These are phyloP conservation scores for Tulasnella sp. DNA, from an alignment of 768 basidiomycete species.

Conservation along the genomic window DNA sequence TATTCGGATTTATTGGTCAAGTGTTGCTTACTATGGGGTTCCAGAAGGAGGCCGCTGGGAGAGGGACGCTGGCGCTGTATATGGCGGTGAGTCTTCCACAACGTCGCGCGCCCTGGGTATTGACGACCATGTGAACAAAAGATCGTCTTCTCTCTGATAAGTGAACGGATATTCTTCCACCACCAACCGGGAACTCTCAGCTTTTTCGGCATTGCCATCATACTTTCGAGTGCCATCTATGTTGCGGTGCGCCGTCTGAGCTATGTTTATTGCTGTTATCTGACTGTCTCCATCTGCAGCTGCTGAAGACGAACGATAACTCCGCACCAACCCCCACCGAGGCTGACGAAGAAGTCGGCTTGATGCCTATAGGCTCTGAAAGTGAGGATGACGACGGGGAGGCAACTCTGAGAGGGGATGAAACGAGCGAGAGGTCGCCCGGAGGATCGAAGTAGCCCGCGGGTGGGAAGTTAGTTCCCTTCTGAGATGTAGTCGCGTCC, in stretches of 20 bases:
- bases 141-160: slow-evolving; percentile 18
- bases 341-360: slow-evolving; percentile 16
- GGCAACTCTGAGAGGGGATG: not conserved
- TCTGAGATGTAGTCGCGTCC: not conserved
- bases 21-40: slow-evolving; percentile 11
- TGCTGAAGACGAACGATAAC: not conserved
- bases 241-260: not conserved
- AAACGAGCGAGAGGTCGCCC: not conserved
- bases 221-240: slow-evolving; percentile 7
- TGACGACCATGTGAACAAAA: not conserved
- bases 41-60: slow-evolving; percentile 17
- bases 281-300: not conserved
- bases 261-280: not conserved
- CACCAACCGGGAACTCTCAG: not conserved
- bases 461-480: not conserved
- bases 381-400: slow-evolving; percentile 1
- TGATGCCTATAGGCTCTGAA: slow-evolving; percentile 4
- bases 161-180: slow-evolving; percentile 15
- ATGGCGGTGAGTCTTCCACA: not conserved
- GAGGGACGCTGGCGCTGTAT: slow-evolving; percentile 18
- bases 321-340: not conserved
- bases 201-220: slow-evolving; percentile 7
- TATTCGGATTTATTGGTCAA: slow-evolving; percentile 16
- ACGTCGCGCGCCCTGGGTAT: not conserved
- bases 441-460: not conserved